Conservation (phyloP, 2,329 filamentous ascomycete species). For the Pseudofabraea citricarpa region DNA sequence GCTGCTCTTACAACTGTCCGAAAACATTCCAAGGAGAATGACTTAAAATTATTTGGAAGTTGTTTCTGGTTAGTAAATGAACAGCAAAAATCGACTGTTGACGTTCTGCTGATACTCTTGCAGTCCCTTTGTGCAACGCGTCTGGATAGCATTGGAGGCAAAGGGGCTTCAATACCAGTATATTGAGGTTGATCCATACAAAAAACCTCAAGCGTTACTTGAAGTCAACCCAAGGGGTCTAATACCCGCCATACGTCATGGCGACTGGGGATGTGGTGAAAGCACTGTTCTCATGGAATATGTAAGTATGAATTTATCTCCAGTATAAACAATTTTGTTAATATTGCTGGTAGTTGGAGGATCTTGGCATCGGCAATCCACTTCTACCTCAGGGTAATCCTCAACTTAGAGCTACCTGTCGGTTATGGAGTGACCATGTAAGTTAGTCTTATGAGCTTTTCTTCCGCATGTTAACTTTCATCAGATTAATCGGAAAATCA, state of each 20-base stretch:
- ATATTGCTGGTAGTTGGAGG: constrained; percentile 56
- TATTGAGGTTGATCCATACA: constrained; percentile 77
- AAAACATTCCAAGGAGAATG: constrained; percentile 63
- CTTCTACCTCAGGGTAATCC: constrained; percentile 62
- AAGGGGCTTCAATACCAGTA: constrained; percentile 80
- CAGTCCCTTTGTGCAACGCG: constrained; percentile 76
- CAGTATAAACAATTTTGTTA: constrained; percentile 2
- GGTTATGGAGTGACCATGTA: constrained; percentile 79
- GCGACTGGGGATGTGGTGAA: constrained; percentile 78
- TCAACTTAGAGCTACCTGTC: constrained; percentile 65
- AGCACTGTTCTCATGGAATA: constrained; percentile 84
- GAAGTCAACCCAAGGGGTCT: constrained; percentile 73
- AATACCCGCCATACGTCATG: constrained; percentile 72
- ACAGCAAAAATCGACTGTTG: no score
- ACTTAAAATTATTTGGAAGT: constrained; percentile 74
- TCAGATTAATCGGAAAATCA: constrained; percentile 71
- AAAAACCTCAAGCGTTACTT: constrained; percentile 64
- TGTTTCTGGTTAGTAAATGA: constrained; percentile 74
- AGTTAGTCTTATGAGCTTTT: no score
- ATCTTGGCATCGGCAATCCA: constrained; percentile 54
- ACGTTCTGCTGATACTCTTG: no score
- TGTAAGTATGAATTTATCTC: constrained; percentile 38
- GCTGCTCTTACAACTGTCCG: constrained; percentile 63
- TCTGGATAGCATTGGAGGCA: constrained; percentile 83
- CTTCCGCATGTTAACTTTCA: no score